Evolutionary conservation across 768 basidiomycete genomes (phyloP), one percentile per base, ranked within the genome.

Genomic region (Nidularia pulvinata): DNA sequence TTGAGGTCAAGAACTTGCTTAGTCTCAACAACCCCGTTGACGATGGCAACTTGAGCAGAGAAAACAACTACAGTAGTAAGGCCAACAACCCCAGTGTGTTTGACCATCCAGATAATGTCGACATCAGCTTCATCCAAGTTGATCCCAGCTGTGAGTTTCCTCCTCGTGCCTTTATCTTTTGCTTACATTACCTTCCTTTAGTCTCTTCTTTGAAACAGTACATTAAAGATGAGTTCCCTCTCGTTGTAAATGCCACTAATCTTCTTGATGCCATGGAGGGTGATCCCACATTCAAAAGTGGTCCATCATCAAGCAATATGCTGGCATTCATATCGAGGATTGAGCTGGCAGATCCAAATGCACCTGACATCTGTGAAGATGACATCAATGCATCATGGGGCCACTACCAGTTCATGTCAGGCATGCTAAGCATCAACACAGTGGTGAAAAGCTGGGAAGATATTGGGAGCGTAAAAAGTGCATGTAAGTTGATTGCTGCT

Each of bases 291-390:
- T n/a, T n/a, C n/a, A n/a, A n/a, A n/a, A n/a, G n/a, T n/a, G n/a
- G n/a, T n/a, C n/a, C n/a, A n/a, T n/a, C n/a, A n/a, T n/a, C n/a
- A n/a, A n/a, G n/a, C n/a, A n/a, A n/a, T n/a, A n/a, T n/a, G n/a
- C n/a, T n/a, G n/a, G n/a, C n/a, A n/a, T n/a, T 67, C 74, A 7
- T 39, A 9, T 39, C 37, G 37, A 39, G 37, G n/a, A 39, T 39
- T 39, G 37, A 39, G n/a, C n/a, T n/a, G 9, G 37, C 37, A 39
- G 37, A 39, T 39, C 37, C 37, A 7, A 39, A 39, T 39, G 37
- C 7, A 7, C 37, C 37, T n/a, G n/a, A 7, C 37, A 7, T 39
- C 9, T 7, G 9, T 39, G 37, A 39, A 39, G 37, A 39, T 39
- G 37, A 39, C 37, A 39, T 39, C 7, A 39, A 39, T n/a, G 37